These are phyloP conservation scores for Aureobasidium sp. DNA, from an alignment of 2,329 filamentous ascomycete species.

Conservation along the genomic window DNA sequence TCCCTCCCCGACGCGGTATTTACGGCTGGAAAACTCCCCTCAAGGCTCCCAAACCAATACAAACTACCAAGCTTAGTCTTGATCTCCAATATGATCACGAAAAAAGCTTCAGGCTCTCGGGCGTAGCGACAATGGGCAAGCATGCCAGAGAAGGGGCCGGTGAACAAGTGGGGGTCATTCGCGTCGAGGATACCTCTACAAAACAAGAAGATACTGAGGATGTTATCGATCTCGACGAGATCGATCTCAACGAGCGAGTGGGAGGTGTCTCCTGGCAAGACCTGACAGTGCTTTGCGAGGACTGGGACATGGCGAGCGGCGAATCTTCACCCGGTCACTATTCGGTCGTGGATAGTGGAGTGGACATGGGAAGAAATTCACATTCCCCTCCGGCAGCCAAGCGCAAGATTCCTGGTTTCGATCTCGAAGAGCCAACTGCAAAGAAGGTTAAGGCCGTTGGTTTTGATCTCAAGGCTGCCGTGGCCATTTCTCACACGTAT, in stretches of 20 bases:
- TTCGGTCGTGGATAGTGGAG: slow-evolving; percentile 19
- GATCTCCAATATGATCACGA: slow-evolving; percentile 83
- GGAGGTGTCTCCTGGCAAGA: slow-evolving; percentile 73
- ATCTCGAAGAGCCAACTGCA: slow-evolving; percentile 22
- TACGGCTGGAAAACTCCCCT: slow-evolving; percentile 71
- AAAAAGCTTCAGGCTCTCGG: slow-evolving; percentile 71
- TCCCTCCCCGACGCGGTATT: slow-evolving; percentile 71
- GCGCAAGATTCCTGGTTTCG: slow-evolving; percentile 42
- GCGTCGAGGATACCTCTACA: slow-evolving; percentile 36
- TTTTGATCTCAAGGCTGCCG: slow-evolving; percentile 33
- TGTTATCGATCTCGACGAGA: slow-evolving; percentile 43
- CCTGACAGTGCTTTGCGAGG: slow-evolving; percentile 75
- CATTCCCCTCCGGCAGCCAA: slow-evolving; percentile 52
- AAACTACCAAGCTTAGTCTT: slow-evolving; percentile 80
- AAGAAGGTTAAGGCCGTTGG: slow-evolving; percentile 19
- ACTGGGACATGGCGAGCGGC: slow-evolving; percentile 66
- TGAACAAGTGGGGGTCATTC: slow-evolving; percentile 51
- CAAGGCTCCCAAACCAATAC: slow-evolving; percentile 73
- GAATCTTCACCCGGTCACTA: slow-evolving; percentile 31
- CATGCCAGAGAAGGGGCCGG: slow-evolving; percentile 39
- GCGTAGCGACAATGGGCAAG: slow-evolving; percentile 46
- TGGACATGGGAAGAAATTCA: slow-evolving; percentile 23
- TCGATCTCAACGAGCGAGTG: slow-evolving; percentile 57
- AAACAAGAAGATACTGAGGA: slow-evolving; percentile 46
- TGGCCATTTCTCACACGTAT: slow-evolving; percentile 52